These are phyloP conservation scores for Eruca vesicaria DNA, from an alignment of 441 rosid genomes.

Conservation along the genomic window DNA sequence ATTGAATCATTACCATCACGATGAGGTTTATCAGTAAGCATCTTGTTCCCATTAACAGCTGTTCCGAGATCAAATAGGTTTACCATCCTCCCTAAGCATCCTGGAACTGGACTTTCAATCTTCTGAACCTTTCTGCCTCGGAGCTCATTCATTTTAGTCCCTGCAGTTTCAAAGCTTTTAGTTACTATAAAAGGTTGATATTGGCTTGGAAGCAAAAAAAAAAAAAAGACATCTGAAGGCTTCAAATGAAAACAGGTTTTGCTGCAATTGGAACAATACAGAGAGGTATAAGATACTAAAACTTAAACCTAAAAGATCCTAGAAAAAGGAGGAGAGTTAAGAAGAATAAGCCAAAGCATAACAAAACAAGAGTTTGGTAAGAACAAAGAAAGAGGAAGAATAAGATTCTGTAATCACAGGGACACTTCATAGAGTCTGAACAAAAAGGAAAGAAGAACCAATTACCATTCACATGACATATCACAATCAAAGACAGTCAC, in stretches of 20 bases:
- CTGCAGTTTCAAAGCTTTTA: conserved; percentile 40
- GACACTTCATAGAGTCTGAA: conserved; percentile 30
- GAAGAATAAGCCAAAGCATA: conserved; percentile 22
- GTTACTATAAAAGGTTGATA: neutral
- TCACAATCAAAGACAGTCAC: conserved; percentile 43
- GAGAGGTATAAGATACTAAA: neutral
- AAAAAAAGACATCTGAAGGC: neutral
- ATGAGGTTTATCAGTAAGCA: conserved; percentile 77
- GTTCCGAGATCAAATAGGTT: conserved; percentile 73
- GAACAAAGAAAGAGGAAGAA: conserved; percentile 11
- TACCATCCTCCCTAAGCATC: conserved; percentile 89
- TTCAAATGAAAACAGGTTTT: too few species aligned
- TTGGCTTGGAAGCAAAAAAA: neutral
- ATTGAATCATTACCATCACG: conserved; percentile 46
- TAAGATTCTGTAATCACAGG: conserved; percentile 26
- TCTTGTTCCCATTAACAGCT: conserved; percentile 58
- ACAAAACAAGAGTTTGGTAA: conserved; percentile 28
- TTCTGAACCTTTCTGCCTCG: conserved; percentile 47
- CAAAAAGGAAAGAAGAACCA: conserved; percentile 28
- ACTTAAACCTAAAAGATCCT: neutral
- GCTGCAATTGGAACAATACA: too few species aligned
- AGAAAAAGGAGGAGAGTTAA: conserved; percentile 9
- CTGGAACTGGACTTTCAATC: conserved; percentile 59
- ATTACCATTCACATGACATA: conserved; percentile 33
- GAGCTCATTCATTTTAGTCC: conserved; percentile 53